phyloP scores from a whole-genome alignment of 2,329 filamentous ascomycete species.

The Hymenoscyphus albidus region DNA sequence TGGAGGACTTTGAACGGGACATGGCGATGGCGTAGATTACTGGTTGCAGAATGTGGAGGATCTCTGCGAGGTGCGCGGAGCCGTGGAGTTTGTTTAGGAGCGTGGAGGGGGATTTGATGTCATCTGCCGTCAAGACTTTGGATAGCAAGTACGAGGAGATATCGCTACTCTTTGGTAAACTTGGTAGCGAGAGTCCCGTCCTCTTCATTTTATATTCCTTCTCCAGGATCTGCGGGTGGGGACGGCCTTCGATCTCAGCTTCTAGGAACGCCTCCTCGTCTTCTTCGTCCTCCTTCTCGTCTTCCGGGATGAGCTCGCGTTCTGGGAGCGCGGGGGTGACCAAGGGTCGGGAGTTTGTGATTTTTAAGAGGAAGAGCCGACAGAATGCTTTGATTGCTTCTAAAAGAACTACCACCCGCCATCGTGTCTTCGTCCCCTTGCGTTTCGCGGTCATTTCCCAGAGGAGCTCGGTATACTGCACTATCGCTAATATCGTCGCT shows the following conservation, averaged over 20 bases:
- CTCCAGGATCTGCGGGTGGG: slow-evolving; percentile 29
- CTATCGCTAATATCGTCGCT: slow-evolving; percentile 78
- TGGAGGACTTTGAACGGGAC: slow-evolving; percentile 63
- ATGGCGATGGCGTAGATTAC: slow-evolving; percentile 82
- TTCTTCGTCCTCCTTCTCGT: slow-evolving; percentile 42
- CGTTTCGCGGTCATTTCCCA: slow-evolving; percentile 96
- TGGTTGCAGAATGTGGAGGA: slow-evolving; percentile 87
- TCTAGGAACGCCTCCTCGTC: slow-evolving; percentile 36
- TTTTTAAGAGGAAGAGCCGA: slow-evolving; percentile 70
- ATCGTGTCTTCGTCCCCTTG: slow-evolving; percentile 75
- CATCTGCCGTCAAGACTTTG: slow-evolving; percentile 90
- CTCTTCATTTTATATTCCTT: slow-evolving; percentile 89
- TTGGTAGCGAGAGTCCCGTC: slow-evolving; percentile 80
- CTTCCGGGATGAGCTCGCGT: slow-evolving; percentile 69
- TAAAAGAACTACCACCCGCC: slow-evolving; percentile 81
- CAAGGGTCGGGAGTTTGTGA: slow-evolving; percentile 79
- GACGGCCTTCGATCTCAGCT: slow-evolving; percentile 37
- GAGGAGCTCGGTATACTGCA: slow-evolving; percentile 92
- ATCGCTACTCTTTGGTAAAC: slow-evolving; percentile 73
- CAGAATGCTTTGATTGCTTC: slow-evolving; percentile 86
- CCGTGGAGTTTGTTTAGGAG: slow-evolving; percentile 82
- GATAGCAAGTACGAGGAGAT: slow-evolving; percentile 84
- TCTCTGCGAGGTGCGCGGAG: slow-evolving; percentile 70
- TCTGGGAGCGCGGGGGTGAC: slow-evolving; percentile 83
- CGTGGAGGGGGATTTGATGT: slow-evolving; percentile 87